These are phyloP conservation scores for Alloteropsis semialata DNA, from an alignment of 176 grass and related monocot genomes.

Conservation along the genomic window DNA sequence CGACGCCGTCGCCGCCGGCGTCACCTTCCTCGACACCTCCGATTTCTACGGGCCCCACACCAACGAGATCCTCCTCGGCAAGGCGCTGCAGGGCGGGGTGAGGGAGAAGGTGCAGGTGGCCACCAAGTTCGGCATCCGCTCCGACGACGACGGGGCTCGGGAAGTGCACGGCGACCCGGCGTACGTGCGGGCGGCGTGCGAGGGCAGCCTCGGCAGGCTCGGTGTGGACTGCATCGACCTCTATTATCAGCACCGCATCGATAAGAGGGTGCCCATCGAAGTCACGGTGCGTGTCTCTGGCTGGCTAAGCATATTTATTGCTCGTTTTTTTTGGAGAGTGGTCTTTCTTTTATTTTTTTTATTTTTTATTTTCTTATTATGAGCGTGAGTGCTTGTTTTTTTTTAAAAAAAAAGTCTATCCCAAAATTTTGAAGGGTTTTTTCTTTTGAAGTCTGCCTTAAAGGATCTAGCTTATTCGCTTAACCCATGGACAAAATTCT, in stretches of 20 bases:
- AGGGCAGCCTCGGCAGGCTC: constrained; percentile 38
- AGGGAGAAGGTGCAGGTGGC: constrained; percentile 44
- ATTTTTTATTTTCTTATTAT: no score
- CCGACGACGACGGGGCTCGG: neutral
- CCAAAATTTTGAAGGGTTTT: no score
- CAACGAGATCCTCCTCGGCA: constrained; percentile 45
- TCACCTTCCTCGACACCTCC: constrained; percentile 59
- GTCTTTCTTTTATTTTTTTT: no score
- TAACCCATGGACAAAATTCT: no score
- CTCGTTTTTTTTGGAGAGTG: no score
- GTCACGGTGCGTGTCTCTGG: no score
- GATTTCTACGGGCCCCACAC: constrained; percentile 36
- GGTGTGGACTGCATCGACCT: constrained; percentile 59
- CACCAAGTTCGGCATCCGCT: constrained; percentile 39
- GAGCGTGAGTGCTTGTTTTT: no score
- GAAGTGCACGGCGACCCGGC: constrained; percentile 37
- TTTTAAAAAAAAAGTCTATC: no score
- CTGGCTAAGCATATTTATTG: no score
- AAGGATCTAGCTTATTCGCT: no score
- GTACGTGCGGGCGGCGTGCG: constrained; percentile 42
- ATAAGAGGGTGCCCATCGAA: constrained; percentile 44
- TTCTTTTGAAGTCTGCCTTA: no score
- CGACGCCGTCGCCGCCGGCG: constrained; percentile 27
- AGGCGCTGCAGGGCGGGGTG: constrained; percentile 26
- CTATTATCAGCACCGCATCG: constrained; percentile 55